Evolutionary conservation across 192 early-diverging fungal species (phyloP).

Genomic region (Umbelopsis sp.): DNA sequence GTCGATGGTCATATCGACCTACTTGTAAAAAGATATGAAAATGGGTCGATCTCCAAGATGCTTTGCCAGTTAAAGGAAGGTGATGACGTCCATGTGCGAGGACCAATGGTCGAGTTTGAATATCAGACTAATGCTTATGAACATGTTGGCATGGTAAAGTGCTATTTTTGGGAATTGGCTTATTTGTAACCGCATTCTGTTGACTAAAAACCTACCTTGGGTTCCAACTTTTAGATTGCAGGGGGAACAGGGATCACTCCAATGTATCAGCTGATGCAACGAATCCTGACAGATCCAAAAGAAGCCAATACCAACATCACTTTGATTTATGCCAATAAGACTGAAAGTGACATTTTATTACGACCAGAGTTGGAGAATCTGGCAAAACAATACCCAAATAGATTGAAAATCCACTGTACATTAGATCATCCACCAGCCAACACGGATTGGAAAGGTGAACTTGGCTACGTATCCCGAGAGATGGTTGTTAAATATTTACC

Average conservation of each 20-base stretch:
- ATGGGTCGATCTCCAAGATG: slow-evolving; percentile 68
- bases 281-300: slow-evolving; percentile 43
- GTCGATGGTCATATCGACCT: slow-evolving; percentile 60
- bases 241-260: slow-evolving; percentile 84
- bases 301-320: slow-evolving; percentile 51
- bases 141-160: slow-evolving; percentile 59
- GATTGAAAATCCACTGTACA: slow-evolving; percentile 53
- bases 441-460: slow-evolving; percentile 34
- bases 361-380: slow-evolving; percentile 57
- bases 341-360: slow-evolving; percentile 55
- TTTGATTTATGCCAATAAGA: slow-evolving; percentile 51
- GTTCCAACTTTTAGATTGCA: slow-evolving; percentile 53
- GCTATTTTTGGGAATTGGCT: not conserved
- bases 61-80: slow-evolving; percentile 55
- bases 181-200: slow-evolving; percentile 2
- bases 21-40: slow-evolving; percentile 65
- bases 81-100: slow-evolving; percentile 65
- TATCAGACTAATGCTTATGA: slow-evolving; percentile 42
- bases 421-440: slow-evolving; percentile 40
- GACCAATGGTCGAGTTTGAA: slow-evolving; percentile 61
- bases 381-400: slow-evolving; percentile 44
- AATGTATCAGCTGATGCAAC: slow-evolving; percentile 64
- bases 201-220: not conserved
- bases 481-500: slow-evolving; percentile 44
- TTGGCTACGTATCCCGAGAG: slow-evolving; percentile 33